These are phyloP conservation scores for Euclidium syriacum DNA, from an alignment of 345 rosid species.

Conservation along the genomic window DNA sequence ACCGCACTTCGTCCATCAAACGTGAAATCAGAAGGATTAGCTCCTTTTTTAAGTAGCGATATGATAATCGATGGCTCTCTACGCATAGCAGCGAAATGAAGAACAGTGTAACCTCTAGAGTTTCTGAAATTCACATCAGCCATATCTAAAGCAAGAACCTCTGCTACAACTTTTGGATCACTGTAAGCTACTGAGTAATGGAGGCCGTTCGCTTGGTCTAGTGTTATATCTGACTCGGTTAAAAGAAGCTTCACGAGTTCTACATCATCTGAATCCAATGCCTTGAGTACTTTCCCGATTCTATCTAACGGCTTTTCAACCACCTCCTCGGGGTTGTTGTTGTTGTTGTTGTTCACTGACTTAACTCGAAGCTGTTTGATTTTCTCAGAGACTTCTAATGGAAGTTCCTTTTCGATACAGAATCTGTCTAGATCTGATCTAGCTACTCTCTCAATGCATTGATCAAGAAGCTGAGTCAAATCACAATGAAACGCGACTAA, in stretches of 20 bases:
- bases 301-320: constrained; percentile 57
- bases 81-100: constrained; percentile 87
- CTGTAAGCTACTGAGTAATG: constrained; percentile 91
- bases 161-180: constrained; percentile 81
- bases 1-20: constrained; percentile 79
- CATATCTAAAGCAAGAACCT: constrained; percentile 60
- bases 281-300: constrained; percentile 71
- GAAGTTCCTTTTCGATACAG: constrained; percentile 79
- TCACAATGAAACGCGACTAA: constrained; percentile 81
- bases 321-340: constrained; percentile 23
- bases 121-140: constrained; percentile 74
- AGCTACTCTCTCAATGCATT: constrained; percentile 79
- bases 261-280: constrained; percentile 91
- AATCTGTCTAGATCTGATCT: constrained; percentile 68
- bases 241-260: constrained; percentile 87
- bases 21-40: constrained; percentile 62
- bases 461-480: constrained; percentile 56
- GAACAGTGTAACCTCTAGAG: constrained; percentile 76
- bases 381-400: constrained; percentile 51
- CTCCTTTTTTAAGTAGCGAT: constrained; percentile 67
- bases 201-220: constrained; percentile 77
- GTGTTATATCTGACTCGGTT: constrained; percentile 65
- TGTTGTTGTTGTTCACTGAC: constrained; percentile 23
- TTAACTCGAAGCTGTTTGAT: constrained; percentile 49
- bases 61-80: constrained; percentile 70